A percentile compares a stretch with the other conserved stretches of the same genome.
Conservation (phyloP, 805 yeast genomes). For the Diddensiella transvaalensis region DNA sequence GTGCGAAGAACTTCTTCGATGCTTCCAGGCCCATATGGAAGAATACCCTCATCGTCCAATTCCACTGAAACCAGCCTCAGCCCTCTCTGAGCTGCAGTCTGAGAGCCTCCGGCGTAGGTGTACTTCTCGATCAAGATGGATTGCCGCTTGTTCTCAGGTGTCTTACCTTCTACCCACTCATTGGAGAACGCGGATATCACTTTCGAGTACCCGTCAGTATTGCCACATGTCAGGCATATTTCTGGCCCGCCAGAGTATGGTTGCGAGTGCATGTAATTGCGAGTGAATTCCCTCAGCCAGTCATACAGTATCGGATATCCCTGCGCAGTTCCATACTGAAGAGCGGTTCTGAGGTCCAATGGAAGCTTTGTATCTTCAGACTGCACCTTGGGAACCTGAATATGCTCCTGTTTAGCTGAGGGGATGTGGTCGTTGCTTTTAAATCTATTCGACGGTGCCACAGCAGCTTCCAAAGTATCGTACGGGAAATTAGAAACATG, state of each 20-base stretch:
- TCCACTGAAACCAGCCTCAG: conserved; percentile 64
- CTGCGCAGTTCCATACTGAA: conserved; percentile 84
- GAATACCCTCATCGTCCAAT: conserved; percentile 73
- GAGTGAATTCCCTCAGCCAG: conserved; percentile 68
- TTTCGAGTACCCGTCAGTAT: conserved; percentile 84
- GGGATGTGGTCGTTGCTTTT: neutral
- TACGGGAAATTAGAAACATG: conserved; percentile 88
- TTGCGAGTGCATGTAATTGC: conserved; percentile 9
- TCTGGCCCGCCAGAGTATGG: conserved; percentile 62
- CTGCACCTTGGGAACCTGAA: conserved; percentile 38
- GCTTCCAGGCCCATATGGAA: conserved; percentile 51
- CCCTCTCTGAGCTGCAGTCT: conserved; percentile 72
- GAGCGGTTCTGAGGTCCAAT: conserved; percentile 56
- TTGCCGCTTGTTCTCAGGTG: conserved; percentile 11
- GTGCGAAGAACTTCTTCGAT: conserved; percentile 56
- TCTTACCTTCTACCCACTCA: conserved; percentile 57
- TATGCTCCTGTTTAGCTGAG: neutral
- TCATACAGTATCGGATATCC: conserved; percentile 72
- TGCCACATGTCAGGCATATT: conserved; percentile 67
- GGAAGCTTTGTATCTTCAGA: conserved; percentile 56
- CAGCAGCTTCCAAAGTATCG: conserved; percentile 63
- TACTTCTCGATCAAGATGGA: conserved; percentile 69
- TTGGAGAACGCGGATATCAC: conserved; percentile 68
- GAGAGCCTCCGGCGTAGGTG: conserved; percentile 78
- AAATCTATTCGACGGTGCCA: conserved; percentile 44